phyloP scores from a whole-genome alignment of 345 rosid species.

The Durio zibethinus region DNA sequence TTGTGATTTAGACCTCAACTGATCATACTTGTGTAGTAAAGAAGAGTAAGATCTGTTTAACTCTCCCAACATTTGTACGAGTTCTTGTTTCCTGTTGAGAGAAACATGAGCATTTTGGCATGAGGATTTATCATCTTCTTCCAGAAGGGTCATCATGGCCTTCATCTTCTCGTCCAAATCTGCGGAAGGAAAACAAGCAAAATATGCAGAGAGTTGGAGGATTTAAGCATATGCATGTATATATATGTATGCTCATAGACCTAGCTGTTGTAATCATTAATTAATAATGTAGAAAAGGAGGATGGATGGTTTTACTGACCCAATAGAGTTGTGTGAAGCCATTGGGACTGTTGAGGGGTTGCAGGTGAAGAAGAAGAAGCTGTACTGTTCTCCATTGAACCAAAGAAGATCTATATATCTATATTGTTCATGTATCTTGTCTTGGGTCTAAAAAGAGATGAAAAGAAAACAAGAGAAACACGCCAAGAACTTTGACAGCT shows the following conservation, averaged over 20 bases:
- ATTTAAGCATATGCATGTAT: too few relatives aligned
- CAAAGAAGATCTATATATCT: not conserved
- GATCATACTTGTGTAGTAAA: slow-evolving; percentile 35
- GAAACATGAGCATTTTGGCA: not conserved
- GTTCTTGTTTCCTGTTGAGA: slow-evolving; percentile 15
- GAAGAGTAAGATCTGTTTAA: slow-evolving; percentile 29
- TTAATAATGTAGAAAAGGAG: too few relatives aligned
- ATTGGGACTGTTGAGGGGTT: slow-evolving; percentile 23
- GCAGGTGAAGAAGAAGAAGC: not conserved
- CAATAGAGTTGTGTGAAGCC: slow-evolving; percentile 41
- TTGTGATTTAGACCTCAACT: slow-evolving; percentile 27
- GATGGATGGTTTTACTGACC: slow-evolving; percentile 19
- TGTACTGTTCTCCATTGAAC: slow-evolving; percentile 1
- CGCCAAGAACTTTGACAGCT: slow-evolving; percentile 17
- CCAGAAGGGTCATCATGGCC: slow-evolving; percentile 29
- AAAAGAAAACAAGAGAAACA: slow-evolving; percentile 10
- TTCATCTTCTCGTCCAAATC: slow-evolving; percentile 37
- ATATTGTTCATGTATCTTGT: too few relatives aligned
- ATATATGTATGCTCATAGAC: too few relatives aligned
- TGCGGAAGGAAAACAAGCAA: slow-evolving; percentile 22
- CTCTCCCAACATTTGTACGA: slow-evolving; percentile 33
- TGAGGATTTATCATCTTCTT: slow-evolving; percentile 11
- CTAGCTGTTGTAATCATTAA: too few relatives aligned
- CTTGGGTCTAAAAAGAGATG: not conserved
- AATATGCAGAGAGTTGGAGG: too few relatives aligned